These are phyloP conservation scores for Breviolum minutum DNA, from an alignment of 73 alveolate genomes.

Conservation along the genomic window DNA sequence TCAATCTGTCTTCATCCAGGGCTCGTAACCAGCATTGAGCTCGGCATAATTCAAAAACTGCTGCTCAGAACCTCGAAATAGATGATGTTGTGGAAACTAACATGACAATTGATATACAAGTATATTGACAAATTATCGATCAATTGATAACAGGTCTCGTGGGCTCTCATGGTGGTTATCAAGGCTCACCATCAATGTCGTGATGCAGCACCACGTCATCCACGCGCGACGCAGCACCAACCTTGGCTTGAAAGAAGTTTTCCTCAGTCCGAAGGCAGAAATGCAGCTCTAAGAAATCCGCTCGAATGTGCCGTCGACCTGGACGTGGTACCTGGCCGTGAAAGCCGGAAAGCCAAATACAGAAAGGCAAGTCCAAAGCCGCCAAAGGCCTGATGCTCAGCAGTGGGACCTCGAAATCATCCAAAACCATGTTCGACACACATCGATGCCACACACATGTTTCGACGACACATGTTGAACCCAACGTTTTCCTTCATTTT, in stretches of 20 bases:
- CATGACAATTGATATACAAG: neutral
- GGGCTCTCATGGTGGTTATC: neutral
- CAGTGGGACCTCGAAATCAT: neutral
- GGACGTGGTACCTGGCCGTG: conserved; percentile 2
- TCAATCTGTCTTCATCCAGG: neutral
- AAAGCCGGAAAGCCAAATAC: neutral
- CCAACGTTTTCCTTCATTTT: neutral
- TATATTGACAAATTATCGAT: no score
- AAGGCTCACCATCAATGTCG: conserved; percentile 39
- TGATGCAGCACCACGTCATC: conserved; percentile 37
- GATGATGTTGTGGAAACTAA: neutral
- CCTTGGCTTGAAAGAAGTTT: neutral
- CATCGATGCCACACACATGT: no score
- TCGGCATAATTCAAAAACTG: conserved; percentile 21
- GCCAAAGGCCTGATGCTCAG: neutral
- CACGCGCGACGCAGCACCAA: conserved; percentile 37
- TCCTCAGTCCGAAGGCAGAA: neutral
- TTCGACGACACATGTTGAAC: no score
- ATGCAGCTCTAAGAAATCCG: neutral
- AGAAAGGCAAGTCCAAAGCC: neutral
- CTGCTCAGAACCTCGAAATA: conserved; percentile 3
- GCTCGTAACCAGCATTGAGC: conserved; percentile 8
- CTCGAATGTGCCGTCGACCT: conserved; percentile 23
- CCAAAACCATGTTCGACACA: neutral
- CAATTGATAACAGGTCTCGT: no score